A percentile compares a stretch with the other conserved stretches of the same genome.
Evolutionary conservation across 1,284 basidiomycete genomes (phyloP).

Genomic region (Gastroboletus turbinatus): DNA sequence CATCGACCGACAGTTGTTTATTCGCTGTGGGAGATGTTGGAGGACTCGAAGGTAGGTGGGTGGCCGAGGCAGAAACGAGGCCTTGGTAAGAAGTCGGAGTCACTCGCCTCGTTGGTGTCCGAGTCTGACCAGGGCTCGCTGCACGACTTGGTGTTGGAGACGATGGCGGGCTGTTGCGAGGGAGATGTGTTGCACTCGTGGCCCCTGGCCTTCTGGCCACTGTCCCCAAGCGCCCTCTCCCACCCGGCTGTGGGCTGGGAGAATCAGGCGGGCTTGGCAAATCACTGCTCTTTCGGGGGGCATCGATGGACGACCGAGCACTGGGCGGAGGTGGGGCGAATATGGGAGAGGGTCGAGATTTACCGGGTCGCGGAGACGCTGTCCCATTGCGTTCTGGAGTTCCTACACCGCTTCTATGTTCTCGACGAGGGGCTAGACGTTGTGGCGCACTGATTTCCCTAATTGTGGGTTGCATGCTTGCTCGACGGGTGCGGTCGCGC

Average conservation of each 20-base stretch:
- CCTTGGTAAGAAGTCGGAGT: slow-evolving; percentile 35
- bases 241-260: slow-evolving; percentile 45
- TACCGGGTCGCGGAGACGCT: slow-evolving; percentile 27
- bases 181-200: slow-evolving; percentile 42
- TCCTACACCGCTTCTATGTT: slow-evolving; percentile 18
- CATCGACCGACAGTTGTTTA: slow-evolving; percentile 37
- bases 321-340: slow-evolving; percentile 31
- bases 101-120: slow-evolving; percentile 32
- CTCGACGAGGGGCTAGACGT: slow-evolving; percentile 39
- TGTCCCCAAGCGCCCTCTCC: slow-evolving; percentile 41
- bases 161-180: slow-evolving; percentile 36
- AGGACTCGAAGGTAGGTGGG: slow-evolving; percentile 34
- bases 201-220: slow-evolving; percentile 39
- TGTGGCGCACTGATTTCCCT: slow-evolving; percentile 45
- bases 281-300: slow-evolving; percentile 37
- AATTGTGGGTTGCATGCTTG: slow-evolving; percentile 41
- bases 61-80: slow-evolving; percentile 38
- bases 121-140: slow-evolving; percentile 43
- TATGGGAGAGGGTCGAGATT: slow-evolving; percentile 40
- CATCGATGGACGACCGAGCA: slow-evolving; percentile 29
- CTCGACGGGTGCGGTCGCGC: slow-evolving; percentile 41
- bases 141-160: slow-evolving; percentile 40
- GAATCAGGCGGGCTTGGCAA: slow-evolving; percentile 47
- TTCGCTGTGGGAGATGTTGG: slow-evolving; percentile 29
- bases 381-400: slow-evolving; percentile 25